Evolutionary conservation across 2,329 filamentous ascomycete genomes (phyloP).

Genomic region (Hymenoscyphus infarciens): DNA sequence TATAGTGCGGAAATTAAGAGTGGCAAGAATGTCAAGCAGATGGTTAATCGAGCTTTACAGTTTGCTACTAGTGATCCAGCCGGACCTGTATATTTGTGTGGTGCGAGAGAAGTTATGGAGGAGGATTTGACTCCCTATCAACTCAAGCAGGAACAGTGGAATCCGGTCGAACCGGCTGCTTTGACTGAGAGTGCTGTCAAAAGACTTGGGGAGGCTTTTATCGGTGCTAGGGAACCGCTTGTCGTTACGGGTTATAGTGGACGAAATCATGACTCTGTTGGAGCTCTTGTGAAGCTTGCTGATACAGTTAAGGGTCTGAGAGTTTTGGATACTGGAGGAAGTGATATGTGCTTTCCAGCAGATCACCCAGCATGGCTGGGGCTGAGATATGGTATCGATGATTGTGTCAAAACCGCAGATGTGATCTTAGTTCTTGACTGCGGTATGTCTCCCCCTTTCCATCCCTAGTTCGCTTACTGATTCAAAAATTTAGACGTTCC

Average conservation of each 20-base stretch:
- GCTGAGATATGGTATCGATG: constrained; percentile 69
- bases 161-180: constrained; percentile 55
- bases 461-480: neutral
- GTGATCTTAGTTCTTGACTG: constrained; percentile 83
- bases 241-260: constrained; percentile 70
- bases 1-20: constrained; percentile 69
- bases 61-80: constrained; percentile 67
- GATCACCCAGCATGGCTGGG: constrained; percentile 67
- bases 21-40: constrained; percentile 71
- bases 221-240: constrained; percentile 61
- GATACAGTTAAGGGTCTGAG: constrained; percentile 64
- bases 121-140: constrained; percentile 61
- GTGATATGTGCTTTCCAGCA: constrained; percentile 77
- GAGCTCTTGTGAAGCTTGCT: constrained; percentile 62
- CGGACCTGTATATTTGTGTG: constrained; percentile 66
- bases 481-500: constrained; percentile 64
- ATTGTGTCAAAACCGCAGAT: constrained; percentile 72
- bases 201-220: constrained; percentile 56
- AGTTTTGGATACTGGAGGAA: constrained; percentile 72
- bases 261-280: constrained; percentile 61
- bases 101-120: constrained; percentile 67
- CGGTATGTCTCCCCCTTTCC: constrained; percentile 22
- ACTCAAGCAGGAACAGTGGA: constrained; percentile 57
- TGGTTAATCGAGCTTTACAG: constrained; percentile 67
- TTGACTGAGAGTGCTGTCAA: constrained; percentile 51